phyloP scores from a whole-genome alignment of 345 rosid species.

The Citrus cavaleriei region DNA sequence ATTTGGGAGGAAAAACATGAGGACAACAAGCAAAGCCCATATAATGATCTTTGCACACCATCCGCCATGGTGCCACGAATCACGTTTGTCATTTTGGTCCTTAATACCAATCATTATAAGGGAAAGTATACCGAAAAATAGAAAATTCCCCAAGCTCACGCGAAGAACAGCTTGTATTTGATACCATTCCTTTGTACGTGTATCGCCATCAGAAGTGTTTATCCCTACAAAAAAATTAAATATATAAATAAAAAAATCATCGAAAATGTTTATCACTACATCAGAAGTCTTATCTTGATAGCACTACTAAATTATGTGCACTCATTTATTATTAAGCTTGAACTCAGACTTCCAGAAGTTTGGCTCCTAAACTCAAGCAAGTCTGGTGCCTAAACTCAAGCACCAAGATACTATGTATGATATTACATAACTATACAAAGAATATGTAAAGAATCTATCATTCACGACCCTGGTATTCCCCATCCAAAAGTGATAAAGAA shows the following conservation, averaged over 20 bases:
- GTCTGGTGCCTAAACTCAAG: background rate
- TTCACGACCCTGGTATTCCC: background rate
- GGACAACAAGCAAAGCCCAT: constrained; percentile 78
- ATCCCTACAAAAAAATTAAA: constrained; percentile 57
- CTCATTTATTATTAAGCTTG: background rate
- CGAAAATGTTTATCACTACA: background rate
- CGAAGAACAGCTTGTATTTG: constrained; percentile 93
- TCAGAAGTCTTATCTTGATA: background rate
- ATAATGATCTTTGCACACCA: constrained; percentile 85
- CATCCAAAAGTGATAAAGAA: background rate
- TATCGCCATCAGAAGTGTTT: constrained; percentile 49
- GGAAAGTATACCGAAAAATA: constrained; percentile 67
- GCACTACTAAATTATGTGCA: background rate
- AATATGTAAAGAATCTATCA: background rate
- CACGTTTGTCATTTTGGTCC: constrained; percentile 89
- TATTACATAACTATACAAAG: background rate
- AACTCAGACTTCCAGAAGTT: background rate
- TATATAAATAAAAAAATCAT: background rate
- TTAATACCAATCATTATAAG: constrained; percentile 91
- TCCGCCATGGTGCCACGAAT: constrained; percentile 95
- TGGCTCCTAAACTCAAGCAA: background rate
- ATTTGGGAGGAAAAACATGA: constrained; percentile 90
- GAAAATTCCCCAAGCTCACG: constrained; percentile 85
- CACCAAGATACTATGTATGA: background rate
- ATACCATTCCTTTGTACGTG: constrained; percentile 73